Conservation (phyloP, 306 rosid genomes). For the Oxytropis ochrocephala region DNA sequence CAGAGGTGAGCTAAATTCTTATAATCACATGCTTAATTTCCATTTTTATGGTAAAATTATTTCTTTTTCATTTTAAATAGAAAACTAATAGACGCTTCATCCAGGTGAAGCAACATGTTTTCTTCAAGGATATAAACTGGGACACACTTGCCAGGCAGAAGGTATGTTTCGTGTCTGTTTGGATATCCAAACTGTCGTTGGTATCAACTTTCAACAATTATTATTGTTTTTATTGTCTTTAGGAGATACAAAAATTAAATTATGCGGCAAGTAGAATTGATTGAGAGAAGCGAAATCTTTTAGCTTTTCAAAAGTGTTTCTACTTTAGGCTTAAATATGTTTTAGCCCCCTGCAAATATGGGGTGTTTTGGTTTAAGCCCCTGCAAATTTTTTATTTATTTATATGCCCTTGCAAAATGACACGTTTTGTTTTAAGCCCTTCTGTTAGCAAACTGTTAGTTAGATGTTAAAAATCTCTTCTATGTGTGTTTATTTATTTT, state of each 20-base stretch:
- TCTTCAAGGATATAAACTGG: conserved; percentile 97
- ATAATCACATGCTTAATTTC: neutral
- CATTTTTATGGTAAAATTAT: conserved; percentile 5
- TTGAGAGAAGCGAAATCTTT: neutral
- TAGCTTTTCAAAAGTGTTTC: neutral
- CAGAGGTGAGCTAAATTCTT: conserved; percentile 59
- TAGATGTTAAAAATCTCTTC: too few species aligned
- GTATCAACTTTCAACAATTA: neutral
- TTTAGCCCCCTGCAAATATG: too few species aligned
- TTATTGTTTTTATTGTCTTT: neutral
- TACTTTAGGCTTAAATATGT: too few species aligned
- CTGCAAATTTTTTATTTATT: too few species aligned
- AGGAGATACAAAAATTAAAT: neutral
- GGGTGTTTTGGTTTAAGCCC: too few species aligned
- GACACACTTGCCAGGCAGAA: conserved; percentile 98
- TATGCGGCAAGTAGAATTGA: neutral
- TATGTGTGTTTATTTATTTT: too few species aligned
- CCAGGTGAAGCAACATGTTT: conserved; percentile 90
- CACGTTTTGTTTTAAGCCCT: too few species aligned
- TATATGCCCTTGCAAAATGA: too few species aligned
- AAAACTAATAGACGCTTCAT: conserved; percentile 23
- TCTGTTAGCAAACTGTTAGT: too few species aligned
- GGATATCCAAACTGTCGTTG: neutral
- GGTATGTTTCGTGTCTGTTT: conserved; percentile 33
- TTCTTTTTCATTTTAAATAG: neutral